These are phyloP conservation scores for Boletus barrowsii DNA, from an alignment of 768 basidiomycete genomes.

Conservation along the genomic window DNA sequence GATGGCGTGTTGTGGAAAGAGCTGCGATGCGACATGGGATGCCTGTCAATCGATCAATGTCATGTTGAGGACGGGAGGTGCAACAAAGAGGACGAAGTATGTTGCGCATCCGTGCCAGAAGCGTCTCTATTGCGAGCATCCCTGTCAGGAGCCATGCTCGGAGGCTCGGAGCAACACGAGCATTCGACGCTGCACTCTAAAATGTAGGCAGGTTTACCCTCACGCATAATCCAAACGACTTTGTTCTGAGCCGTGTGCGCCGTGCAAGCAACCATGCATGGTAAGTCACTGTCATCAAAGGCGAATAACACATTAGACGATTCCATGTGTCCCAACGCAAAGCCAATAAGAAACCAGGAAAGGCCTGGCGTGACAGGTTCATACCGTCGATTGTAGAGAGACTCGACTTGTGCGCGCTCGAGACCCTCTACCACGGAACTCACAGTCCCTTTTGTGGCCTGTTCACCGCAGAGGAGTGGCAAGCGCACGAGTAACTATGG, in stretches of 20 bases:
- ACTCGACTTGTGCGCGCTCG: slow-evolving; percentile 80
- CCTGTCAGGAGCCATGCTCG: slow-evolving; percentile 49
- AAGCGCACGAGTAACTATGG: slow-evolving; percentile 62
- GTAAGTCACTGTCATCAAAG: slow-evolving; percentile 34
- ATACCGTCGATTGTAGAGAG: slow-evolving; percentile 53
- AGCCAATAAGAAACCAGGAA: slow-evolving; percentile 40
- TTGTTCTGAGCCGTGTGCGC: slow-evolving; percentile 56
- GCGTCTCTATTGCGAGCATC: slow-evolving; percentile 53
- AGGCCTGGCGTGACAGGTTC: slow-evolving; percentile 56
- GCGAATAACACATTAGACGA: slow-evolving; percentile 69
- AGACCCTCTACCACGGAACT: slow-evolving; percentile 53
- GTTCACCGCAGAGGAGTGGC: slow-evolving; percentile 65
- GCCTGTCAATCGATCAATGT: slow-evolving; percentile 40
- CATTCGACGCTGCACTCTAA: slow-evolving; percentile 47
- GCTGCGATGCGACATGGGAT: slow-evolving; percentile 47
- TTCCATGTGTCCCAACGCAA: slow-evolving; percentile 58
- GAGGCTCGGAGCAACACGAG: slow-evolving; percentile 46
- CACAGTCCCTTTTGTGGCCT: slow-evolving; percentile 69
- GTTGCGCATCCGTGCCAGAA: slow-evolving; percentile 48
- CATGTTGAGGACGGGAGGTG: not conserved
- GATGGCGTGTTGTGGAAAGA: slow-evolving; percentile 53
- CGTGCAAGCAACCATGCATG: slow-evolving; percentile 66
- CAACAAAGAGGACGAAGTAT: slow-evolving; percentile 37
- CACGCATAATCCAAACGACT: slow-evolving; percentile 47
- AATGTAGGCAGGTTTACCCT: slow-evolving; percentile 52